Evolutionary conservation across 345 rosid genomes (phyloP).

Genomic region (Gossypium mustelinum): DNA sequence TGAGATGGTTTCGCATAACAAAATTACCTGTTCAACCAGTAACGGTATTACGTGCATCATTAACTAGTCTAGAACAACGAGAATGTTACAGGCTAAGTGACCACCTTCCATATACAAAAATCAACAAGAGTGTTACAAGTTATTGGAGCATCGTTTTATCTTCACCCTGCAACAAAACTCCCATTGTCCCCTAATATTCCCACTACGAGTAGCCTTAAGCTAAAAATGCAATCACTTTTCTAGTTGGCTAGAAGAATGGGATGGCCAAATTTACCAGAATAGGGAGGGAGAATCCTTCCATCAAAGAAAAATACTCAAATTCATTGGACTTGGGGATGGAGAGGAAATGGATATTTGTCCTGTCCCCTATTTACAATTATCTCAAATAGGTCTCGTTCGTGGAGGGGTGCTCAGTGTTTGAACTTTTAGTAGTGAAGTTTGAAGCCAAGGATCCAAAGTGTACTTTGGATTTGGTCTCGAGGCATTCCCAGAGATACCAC

Average conservation of each 20-base stretch:
- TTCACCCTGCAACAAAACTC: neutral
- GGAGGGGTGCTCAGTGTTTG: slow-evolving; percentile 50
- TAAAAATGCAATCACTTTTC: too few relatives aligned
- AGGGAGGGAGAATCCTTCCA: too few relatives aligned
- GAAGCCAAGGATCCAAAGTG: slow-evolving; percentile 38
- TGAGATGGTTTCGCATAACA: neutral
- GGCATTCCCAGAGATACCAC: slow-evolving; percentile 48
- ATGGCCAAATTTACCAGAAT: too few relatives aligned
- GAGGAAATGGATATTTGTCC: neutral
- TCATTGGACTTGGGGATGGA: slow-evolving; percentile 12
- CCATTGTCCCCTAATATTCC: neutral
- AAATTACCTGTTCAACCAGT: neutral
- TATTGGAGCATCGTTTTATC: neutral
- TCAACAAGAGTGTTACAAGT: neutral
- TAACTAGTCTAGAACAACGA: neutral
- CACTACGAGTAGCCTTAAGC: too few relatives aligned
- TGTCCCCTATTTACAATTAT: slow-evolving; percentile 30
- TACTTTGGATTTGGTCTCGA: slow-evolving; percentile 33
- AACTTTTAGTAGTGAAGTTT: slow-evolving; percentile 34
- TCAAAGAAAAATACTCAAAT: neutral
- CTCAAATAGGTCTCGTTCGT: slow-evolving; percentile 52
- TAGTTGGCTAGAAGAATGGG: too few relatives aligned
- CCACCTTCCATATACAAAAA: neutral
- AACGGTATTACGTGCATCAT: neutral
- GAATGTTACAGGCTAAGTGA: neutral